Evolutionary conservation across 768 basidiomycete genomes (phyloP), one percentile per base, ranked within the genome.

Genomic region (Pholiota microspora): DNA sequence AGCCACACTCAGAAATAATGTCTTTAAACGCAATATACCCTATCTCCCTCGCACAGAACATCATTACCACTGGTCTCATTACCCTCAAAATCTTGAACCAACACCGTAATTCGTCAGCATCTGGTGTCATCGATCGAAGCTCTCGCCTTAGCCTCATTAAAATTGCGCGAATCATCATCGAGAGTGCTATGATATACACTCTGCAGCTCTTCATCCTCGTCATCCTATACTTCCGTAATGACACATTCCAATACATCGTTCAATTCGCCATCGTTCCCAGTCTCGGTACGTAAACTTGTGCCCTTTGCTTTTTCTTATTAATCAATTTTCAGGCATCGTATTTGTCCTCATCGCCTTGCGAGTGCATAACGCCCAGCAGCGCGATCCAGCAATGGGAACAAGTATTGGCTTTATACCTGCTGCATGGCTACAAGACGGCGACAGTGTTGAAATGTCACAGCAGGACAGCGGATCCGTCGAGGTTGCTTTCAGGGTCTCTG

Each of bases 11-110:
- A 36, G 16, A 49, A 58, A 24, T 48, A 21, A 23, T 53, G 45
- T 7, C 62, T 42, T 58, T 69, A 40, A 59, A 59, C 16, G 55
- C 63, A 9, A 64, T 69, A 16, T 69, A 64, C 55, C 68, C 68
- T 1, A 38, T 67, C 7, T 58, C 60, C 6, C 59, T 69, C 45
- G 58, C 59, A 0, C 66, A 70, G 53, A 70, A 70, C 47, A 35
- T 67, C 23, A 53, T 70, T 10, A 68, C 69, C 1, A 70, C 69
- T 0, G 61, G 65, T 9, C 51, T 70, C 9, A 68, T 70, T n/a
- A 51, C 60, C 25, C 58, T 62, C 55, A 67, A 64, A 44, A 65
- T 70, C 5, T 64, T 61, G 63, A 49, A 40, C 9, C 69, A 70
- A 45, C 64, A 70, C 35, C 59, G 63, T 10, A 51, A 28, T 2